These are phyloP conservation scores for Phytophthora sp. DNA, from an alignment of 352 stramenopile species.

Conservation along the genomic window DNA sequence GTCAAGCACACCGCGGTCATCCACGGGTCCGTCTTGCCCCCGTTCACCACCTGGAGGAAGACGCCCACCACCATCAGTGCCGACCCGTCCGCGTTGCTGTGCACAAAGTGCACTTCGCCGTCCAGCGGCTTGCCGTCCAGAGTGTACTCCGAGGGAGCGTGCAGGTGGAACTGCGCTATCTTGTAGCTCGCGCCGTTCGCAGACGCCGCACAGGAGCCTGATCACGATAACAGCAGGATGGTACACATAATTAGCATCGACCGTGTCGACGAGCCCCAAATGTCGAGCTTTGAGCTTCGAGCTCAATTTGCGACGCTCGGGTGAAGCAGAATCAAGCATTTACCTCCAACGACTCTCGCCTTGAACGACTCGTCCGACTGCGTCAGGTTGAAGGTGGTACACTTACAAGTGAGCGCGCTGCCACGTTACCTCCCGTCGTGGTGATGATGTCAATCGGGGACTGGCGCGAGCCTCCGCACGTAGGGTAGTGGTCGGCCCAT, in stretches of 20 bases:
- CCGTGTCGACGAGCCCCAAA: too few relatives aligned
- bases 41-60: conserved; percentile 17
- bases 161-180: conserved; percentile 50
- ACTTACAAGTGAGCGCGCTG: conserved; percentile 9
- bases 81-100: conserved; percentile 21
- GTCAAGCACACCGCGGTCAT: conserved; percentile 33
- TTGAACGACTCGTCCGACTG: conserved; percentile 31
- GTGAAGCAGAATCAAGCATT: too few relatives aligned
- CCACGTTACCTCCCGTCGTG: neutral
- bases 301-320: too few relatives aligned
- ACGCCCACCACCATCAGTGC: conserved; percentile 45
- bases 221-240: neutral
- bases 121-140: conserved; percentile 39
- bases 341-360: conserved; percentile 8
- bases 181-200: conserved; percentile 26
- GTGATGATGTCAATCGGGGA: conserved; percentile 43
- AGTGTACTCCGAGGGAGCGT: conserved; percentile 52
- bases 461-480: conserved; percentile 27
- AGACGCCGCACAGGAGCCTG: conserved; percentile 13
- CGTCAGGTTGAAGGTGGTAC: conserved; percentile 26
- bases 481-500: conserved; percentile 27
- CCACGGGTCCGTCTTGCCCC: conserved; percentile 24
- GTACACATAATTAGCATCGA: neutral
- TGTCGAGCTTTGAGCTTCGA: too few relatives aligned
- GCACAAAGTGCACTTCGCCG: conserved; percentile 54